Evolutionary conservation across 495 filamentous ascomycete genomes (phyloP).

Genomic region (Umbilicaria muhlenbergii): DNA sequence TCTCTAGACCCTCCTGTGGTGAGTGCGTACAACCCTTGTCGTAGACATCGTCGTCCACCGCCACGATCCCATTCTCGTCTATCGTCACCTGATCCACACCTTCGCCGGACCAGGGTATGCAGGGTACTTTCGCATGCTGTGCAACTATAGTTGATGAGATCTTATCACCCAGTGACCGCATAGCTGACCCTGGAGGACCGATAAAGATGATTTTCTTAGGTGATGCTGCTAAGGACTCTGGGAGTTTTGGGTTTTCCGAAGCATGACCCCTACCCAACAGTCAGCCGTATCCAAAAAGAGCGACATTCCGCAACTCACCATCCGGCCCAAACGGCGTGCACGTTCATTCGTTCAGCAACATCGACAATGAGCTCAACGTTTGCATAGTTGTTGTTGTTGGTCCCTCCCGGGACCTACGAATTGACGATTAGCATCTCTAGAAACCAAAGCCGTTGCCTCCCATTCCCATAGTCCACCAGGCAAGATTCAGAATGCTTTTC

Average conservation of each 20-base stretch:
- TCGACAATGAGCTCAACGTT: constrained; percentile 99
- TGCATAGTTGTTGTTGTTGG: constrained; percentile 99
- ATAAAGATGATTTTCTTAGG: constrained; percentile 99
- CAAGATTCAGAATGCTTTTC: not conserved
- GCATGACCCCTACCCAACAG: constrained; percentile 65
- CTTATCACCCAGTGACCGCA: constrained; percentile 98
- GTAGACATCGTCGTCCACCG: constrained; percentile 76
- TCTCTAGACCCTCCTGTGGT: constrained; percentile 74
- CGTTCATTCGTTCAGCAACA: constrained; percentile 95
- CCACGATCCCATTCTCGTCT: constrained; percentile 76
- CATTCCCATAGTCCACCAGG: not conserved
- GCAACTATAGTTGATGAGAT: constrained; percentile 99
- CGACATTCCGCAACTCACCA: constrained; percentile 43
- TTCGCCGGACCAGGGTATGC: constrained; percentile 95
- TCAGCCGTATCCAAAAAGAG: constrained; percentile 2
- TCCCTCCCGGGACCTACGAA: constrained; percentile 71
- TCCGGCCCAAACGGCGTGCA: constrained; percentile 98
- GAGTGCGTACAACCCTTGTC: constrained; percentile 78
- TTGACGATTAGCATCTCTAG: not conserved
- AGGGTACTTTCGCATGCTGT: constrained; percentile 91
- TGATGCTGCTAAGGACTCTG: constrained; percentile 86
- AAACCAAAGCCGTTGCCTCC: not conserved
- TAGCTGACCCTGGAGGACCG: constrained; percentile 90
- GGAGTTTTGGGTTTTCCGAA: constrained; percentile 95
- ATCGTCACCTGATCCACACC: constrained; percentile 72